A percentile compares a stretch with the other conserved stretches of the same genome.
phyloP scores from a whole-genome alignment of 208 protist species.

The Acanthamoeba culbertsoni region DNA sequence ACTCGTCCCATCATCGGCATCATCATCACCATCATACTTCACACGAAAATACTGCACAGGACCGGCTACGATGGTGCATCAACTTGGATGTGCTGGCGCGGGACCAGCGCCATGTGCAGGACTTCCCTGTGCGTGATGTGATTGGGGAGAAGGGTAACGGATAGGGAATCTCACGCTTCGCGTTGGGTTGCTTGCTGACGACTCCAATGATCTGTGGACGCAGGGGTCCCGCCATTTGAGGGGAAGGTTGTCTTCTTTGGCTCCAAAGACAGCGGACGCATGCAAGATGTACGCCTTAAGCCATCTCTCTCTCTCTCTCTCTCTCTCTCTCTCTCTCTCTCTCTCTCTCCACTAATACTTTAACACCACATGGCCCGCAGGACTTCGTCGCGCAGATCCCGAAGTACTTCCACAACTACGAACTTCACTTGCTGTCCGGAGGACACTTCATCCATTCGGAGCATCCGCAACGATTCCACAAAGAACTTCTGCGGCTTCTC shows the following conservation, averaged over 20 bases:
- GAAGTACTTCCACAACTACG: neutral
- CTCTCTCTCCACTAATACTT: neutral
- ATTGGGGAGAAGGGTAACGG: neutral
- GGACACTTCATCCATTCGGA: constrained; percentile 17
- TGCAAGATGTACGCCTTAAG: neutral
- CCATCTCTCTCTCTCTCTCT: neutral
- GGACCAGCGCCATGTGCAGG: neutral
- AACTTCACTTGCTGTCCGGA: neutral
- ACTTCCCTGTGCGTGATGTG: neutral
- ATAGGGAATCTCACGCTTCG: neutral
- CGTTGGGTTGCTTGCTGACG: neutral
- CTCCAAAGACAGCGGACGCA: neutral
- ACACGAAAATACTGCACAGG: too few relatives aligned
- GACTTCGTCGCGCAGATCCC: constrained; percentile 8
- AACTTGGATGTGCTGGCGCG: constrained; percentile 3
- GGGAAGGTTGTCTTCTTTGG: constrained; percentile 30
- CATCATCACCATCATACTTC: neutral
- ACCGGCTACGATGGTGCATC: neutral
- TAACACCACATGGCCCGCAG: neutral
- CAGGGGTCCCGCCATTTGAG: neutral
- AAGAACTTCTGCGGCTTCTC: neutral
- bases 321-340: neutral
- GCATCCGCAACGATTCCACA: neutral
- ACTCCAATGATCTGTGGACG: neutral
- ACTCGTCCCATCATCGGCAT: too few relatives aligned